Base-by-base conservation (phyloP, 345 rosid genomes). In the Linum tenue region DNA sequence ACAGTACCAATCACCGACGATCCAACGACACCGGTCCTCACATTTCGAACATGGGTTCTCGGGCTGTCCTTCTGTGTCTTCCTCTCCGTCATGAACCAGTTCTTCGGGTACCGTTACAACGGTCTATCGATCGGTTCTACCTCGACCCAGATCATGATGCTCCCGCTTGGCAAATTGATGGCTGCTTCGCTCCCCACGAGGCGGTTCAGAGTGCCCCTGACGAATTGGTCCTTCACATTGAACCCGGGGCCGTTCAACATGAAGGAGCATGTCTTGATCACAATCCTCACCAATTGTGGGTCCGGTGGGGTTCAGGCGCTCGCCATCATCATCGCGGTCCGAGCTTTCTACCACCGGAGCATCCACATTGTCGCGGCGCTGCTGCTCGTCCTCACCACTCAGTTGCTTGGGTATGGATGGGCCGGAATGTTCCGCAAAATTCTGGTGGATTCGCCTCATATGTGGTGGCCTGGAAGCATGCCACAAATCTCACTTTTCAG, bases 401-500 rank as follows among this genome's bases (percentile, higher is more conserved):
- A 89, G 95, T 57, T 92, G 77, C 83, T 92, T 66, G 91, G 96
- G 83, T 79, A 48, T 70, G 31, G 31, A 22, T 22, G 31, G 31
- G 31, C 31, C 1, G 31, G 31, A 22, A 22, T 22, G 31, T 22
- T 22, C 1, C 31, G 31, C 31, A 22, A 22, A 22, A 22, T 22
- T 22, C 31, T 22, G 31, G 31, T 22, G 31, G 31, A 22, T 22
- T 22, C 31, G 31, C 31, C 31, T 22, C 31, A 22, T 22, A 22
- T 22, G 31, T 22, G 31, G 31, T 22, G 31, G 31, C 31, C 31
- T 0, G 31, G 31, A 22, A 22, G 1, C 31, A 22, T 92, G 37
- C 91, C 89, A 15, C 92, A 87, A 63, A 91, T 92, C 65, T 89
- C 95, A 55, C 80, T 92, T 39, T 92, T 89, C 74, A 83, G 85